These are phyloP conservation scores for Nicotiana sylvestris DNA, from an alignment of 257 asterid genomes.

Conservation along the genomic window DNA sequence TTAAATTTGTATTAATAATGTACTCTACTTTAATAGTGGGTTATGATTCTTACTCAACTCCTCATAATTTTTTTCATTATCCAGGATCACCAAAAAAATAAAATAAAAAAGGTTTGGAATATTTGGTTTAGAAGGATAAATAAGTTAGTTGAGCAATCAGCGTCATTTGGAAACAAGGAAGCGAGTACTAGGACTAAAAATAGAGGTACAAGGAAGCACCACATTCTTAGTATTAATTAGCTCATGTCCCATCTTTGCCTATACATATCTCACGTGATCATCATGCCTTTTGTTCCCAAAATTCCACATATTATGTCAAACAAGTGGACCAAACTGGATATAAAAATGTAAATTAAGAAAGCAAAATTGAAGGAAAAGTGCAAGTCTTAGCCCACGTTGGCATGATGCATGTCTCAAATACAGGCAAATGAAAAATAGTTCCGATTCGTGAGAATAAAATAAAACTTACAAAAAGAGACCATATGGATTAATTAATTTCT, in stretches of 20 bases:
- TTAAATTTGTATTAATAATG: no score
- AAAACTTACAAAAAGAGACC: background rate
- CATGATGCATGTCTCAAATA: slow-evolving; percentile 4
- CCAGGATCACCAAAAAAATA: no score
- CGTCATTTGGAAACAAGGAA: background rate
- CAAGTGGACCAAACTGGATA: background rate
- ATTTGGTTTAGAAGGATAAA: no score
- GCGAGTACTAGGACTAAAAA: no score
- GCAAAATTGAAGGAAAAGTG: background rate
- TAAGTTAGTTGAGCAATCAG: background rate
- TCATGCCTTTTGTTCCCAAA: background rate
- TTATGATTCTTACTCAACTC: no score
- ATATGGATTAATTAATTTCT: background rate
- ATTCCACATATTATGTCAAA: background rate
- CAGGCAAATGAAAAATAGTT: background rate
- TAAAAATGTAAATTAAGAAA: background rate
- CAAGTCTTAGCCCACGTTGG: background rate
- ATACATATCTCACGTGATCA: background rate
- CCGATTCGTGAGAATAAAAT: background rate
- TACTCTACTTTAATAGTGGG: no score
- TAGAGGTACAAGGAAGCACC: background rate
- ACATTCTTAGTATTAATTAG: background rate
- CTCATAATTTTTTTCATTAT: no score
- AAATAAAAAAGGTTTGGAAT: background rate
- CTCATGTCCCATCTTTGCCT: background rate